Evolutionary conservation across 2,329 filamentous ascomycete genomes (phyloP).

Genomic region (Helotiales sp.): DNA sequence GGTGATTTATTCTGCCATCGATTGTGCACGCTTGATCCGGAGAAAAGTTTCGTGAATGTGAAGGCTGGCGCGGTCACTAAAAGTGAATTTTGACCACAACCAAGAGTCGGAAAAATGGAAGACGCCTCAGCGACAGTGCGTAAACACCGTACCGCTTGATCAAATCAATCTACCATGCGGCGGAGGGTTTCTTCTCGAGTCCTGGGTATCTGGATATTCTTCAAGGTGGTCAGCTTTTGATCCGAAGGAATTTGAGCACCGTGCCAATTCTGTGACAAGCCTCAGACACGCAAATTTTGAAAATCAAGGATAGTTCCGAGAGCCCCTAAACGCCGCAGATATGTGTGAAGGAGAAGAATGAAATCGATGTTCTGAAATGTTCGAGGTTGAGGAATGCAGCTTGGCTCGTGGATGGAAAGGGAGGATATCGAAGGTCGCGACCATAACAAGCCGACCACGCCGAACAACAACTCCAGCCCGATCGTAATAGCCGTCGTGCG

Average conservation of each 20-base stretch:
- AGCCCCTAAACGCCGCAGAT: neutral
- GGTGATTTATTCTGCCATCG: constrained; percentile 34
- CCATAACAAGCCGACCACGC: constrained; percentile 4
- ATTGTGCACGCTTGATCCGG: constrained; percentile 12
- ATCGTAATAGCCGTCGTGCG: neutral
- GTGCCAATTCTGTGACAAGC: constrained; percentile 19
- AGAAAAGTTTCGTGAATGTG: neutral
- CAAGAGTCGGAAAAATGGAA: neutral
- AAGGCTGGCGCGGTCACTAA: neutral
- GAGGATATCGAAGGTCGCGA: neutral
- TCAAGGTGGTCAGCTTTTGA: constrained; percentile 17
- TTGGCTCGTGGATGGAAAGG: neutral
- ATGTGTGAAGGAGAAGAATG: neutral
- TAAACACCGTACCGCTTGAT: constrained; percentile 27
- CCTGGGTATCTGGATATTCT: constrained; percentile 19
- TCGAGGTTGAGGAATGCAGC: neutral
- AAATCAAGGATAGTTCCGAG: neutral
- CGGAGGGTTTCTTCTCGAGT: constrained; percentile 19
- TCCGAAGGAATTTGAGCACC: constrained; percentile 13
- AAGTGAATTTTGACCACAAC: neutral
- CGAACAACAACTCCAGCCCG: neutral
- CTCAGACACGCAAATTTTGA: constrained; percentile 9
- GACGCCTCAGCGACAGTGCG: constrained; percentile 22
- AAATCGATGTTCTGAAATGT: neutral
- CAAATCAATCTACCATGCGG: constrained; percentile 32